Percentiles rank a stretch among this genome's conserved stretches.
phyloP scores from a whole-genome alignment of 495 filamentous ascomycete species.

The Aspergillus steynii region DNA sequence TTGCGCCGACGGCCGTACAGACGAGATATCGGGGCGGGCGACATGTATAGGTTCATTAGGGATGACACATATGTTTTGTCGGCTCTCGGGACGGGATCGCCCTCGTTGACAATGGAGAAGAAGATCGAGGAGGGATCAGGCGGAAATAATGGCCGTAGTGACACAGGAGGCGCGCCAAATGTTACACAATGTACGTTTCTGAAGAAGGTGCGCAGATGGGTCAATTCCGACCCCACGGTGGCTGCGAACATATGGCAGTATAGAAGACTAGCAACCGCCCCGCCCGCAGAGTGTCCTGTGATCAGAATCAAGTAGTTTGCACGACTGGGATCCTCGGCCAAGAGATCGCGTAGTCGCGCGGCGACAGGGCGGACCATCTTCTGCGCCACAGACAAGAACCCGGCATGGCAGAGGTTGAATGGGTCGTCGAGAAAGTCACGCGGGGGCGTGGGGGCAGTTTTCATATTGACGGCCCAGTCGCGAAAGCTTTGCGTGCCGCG shows the following conservation, averaged over 20 bases:
- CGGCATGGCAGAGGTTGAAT: constrained; percentile 73
- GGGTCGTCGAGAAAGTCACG: constrained; percentile 71
- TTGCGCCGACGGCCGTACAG: not conserved
- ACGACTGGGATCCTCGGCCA: constrained; percentile 69
- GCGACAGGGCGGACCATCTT: constrained; percentile 76
- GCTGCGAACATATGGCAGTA: constrained; percentile 75
- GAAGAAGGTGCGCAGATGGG: constrained; percentile 63
- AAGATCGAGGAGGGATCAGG: constrained; percentile 60
- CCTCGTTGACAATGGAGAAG: constrained; percentile 78
- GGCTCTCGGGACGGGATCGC: constrained; percentile 75
- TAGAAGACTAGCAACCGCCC: constrained; percentile 74
- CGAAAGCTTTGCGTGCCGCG: constrained; percentile 75
- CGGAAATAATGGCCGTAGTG: constrained; percentile 63
- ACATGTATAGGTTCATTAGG: constrained; percentile 67
- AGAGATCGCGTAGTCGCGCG: constrained; percentile 60
- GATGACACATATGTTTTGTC: constrained; percentile 72
- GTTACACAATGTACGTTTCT: constrained; percentile 78
- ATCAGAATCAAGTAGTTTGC: constrained; percentile 70
- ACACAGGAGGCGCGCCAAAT: constrained; percentile 78
- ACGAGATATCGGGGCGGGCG: constrained; percentile 52
- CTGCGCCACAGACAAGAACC: constrained; percentile 71
- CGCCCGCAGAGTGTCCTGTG: constrained; percentile 82
- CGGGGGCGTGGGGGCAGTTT: constrained; percentile 61
- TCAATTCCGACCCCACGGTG: constrained; percentile 62
- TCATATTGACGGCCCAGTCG: constrained; percentile 82